phyloP scores from a whole-genome alignment of 306 rosid species.

The Castanea sativa region DNA sequence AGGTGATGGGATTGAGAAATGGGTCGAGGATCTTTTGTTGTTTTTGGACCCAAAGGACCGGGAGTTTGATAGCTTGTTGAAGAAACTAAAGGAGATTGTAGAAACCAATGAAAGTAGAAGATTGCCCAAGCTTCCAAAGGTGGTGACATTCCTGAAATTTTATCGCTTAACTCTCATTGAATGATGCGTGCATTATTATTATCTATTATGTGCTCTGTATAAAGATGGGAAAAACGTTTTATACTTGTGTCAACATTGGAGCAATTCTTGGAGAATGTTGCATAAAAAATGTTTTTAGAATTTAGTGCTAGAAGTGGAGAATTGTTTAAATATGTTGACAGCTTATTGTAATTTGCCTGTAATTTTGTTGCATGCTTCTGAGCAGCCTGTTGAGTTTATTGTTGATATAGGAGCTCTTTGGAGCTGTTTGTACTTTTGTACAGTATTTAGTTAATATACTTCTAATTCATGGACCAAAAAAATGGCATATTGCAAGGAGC shows the following conservation, averaged over 20 bases:
- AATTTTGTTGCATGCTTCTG: background rate
- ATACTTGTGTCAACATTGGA: background rate
- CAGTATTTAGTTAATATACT: background rate
- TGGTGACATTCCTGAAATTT: constrained; percentile 11
- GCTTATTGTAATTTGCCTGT: background rate
- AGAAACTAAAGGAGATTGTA: constrained; percentile 68
- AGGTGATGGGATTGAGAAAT: constrained; percentile 29
- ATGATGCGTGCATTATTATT: background rate
- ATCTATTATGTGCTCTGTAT: background rate
- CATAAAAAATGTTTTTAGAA: background rate
- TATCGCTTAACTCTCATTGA: background rate
- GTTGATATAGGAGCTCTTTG: background rate
- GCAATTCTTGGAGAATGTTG: background rate
- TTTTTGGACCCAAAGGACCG: constrained; percentile 55
- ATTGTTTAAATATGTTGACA: background rate
- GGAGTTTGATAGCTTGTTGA: constrained; percentile 48
- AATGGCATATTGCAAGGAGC: background rate
- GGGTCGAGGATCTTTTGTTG: constrained; percentile 43
- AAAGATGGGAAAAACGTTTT: background rate
- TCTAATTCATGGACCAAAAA: background rate
- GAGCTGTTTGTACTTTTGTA: background rate
- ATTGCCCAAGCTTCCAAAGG: constrained; percentile 98
- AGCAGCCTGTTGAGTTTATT: background rate
- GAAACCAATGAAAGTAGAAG: constrained; percentile 94
- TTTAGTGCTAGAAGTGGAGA: background rate